Evolutionary conservation across 176 grass and related monocot genomes (phyloP).

Genomic region (Zea mays): Zm-B73-REFERENCE-NAM-5.0 NC_050105.1:86321501-86322000

Average conservation of each 20-base stretch:
- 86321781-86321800: neutral
- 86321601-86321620: neutral
- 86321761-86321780: neutral
- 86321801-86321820: conserved; percentile 1
- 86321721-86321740: conserved; percentile 15
- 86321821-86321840: neutral
- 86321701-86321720: conserved; percentile 22
- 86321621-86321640: conserved; percentile 16
- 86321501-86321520: neutral
- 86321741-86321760: conserved; percentile 33
- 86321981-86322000: too few species aligned
- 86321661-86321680: conserved; percentile 47
- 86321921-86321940: too few species aligned
- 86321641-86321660: neutral
- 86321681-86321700: conserved; percentile 8
- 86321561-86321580: conserved; percentile 8
- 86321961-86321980: too few species aligned
- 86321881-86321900: too few species aligned
- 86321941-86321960: too few species aligned
- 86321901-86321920: too few species aligned
- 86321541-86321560: neutral
- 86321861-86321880: too few species aligned
- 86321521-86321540: neutral
- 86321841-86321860: neutral
- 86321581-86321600: too few species aligned